Base-by-base conservation (phyloP, 495 filamentous ascomycete genomes). In the Penicillium waksmanii region DNA sequence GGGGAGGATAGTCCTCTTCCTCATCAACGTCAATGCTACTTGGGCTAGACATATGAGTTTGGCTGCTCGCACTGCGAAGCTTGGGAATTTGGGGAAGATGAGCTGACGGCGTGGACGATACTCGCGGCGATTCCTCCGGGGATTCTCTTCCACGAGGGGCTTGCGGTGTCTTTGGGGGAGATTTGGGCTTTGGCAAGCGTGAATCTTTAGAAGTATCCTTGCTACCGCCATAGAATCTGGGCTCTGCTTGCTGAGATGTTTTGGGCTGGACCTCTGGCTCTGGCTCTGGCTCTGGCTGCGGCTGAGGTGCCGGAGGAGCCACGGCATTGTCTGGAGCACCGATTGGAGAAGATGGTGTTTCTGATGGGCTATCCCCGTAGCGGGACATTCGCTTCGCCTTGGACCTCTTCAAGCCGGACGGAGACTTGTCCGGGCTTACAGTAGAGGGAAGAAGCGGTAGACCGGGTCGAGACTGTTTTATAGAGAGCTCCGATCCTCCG, bases 41-140 rank as follows among this genome's bases (percentile, higher is more conserved):
- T 1, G 63, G 63, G 25, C 62, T 55, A 15, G 73, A 69, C 38
- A 77, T 33, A 47, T 77, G 72, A 27, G 71, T 75, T 57, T 73
- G 67, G 44, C 70, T 80, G 57, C 73, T 77, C 19, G 71, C 58
- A 36, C 68, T 72, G 17, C 86, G 70, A 17, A 85, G 70, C 62
- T 85, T 87, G 15, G 77, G 82, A 19, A 88, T 85, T 19, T 70
- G 73, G 15, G 85, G 86, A 15, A 87, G 76, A 55, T 83, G 75
- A 63, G 78, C 70, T 0, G 82, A 82, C 7, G 84, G 85, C 11
- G 83, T 77, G 21, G 82, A 86, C n/a, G 86, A 87, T 3, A 81
- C 71, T 33, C 82, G 74, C 44, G 80, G 69, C 47, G 77, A 71
- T 46, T 65, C 69, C 56, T 72, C 68, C 3, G 63, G 62, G 23